phyloP scores from a whole-genome alignment of 140 eudicot species.

The Stevia rebaudiana region DNA sequence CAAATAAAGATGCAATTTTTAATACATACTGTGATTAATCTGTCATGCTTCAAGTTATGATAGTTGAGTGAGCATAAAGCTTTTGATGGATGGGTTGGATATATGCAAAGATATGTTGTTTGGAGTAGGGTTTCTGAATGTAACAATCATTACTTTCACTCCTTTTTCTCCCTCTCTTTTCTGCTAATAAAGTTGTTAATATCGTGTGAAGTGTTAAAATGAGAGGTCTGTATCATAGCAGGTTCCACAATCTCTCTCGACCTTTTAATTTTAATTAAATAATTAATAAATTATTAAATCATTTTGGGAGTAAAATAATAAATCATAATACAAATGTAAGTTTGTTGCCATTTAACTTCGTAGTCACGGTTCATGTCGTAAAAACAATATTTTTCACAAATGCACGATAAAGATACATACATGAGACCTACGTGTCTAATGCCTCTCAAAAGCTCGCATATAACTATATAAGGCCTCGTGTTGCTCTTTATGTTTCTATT shows the following conservation, averaged over 20 bases:
- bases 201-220: slow-evolving; percentile 33
- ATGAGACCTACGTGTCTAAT: too few species aligned
- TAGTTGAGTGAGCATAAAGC: slow-evolving; percentile 12
- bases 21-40: neutral
- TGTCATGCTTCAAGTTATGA: slow-evolving; percentile 9
- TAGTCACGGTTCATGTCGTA: too few species aligned
- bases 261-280: too few species aligned
- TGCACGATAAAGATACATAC: too few species aligned
- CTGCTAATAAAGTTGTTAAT: slow-evolving; percentile 31
- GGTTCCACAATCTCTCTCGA: slow-evolving; percentile 64
- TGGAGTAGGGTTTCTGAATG: slow-evolving; percentile 24
- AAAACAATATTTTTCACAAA: too few species aligned
- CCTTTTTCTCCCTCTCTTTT: slow-evolving; percentile 17
- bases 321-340: too few species aligned
- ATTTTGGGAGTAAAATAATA: too few species aligned
- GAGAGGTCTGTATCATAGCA: slow-evolving; percentile 62
- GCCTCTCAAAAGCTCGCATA: too few species aligned
- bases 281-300: too few species aligned
- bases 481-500: too few species aligned
- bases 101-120: neutral
- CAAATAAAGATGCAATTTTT: neutral
- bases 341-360: too few species aligned
- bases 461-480: too few species aligned
- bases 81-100: neutral
- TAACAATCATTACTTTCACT: slow-evolving; percentile 39